These are phyloP conservation scores for Nakazawaea wyomingensis DNA, from an alignment of 805 yeast species.

Conservation along the genomic window DNA sequence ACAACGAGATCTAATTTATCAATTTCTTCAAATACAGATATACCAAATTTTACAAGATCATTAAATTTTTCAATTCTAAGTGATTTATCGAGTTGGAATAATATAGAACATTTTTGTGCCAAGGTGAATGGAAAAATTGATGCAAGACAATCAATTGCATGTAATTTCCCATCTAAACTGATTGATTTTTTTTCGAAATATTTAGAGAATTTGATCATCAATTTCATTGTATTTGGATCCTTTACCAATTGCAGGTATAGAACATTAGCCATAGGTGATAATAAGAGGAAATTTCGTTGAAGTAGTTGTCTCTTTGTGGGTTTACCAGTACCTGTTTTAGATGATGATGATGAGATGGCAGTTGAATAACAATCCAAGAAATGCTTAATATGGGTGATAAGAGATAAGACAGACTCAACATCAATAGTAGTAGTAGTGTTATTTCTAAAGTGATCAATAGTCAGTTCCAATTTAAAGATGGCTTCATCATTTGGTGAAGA, in stretches of 20 bases:
- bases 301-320: slow-evolving; percentile 15
- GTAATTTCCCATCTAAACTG: slow-evolving; percentile 10
- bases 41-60: slow-evolving; percentile 19
- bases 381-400: neutral
- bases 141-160: slow-evolving; percentile 19
- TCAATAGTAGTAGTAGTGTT: neutral
- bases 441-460: neutral
- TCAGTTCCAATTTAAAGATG: neutral
- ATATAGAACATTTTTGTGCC: slow-evolving; percentile 17
- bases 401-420: neutral
- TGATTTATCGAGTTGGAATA: slow-evolving; percentile 13
- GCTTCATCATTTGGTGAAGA: neutral
- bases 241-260: slow-evolving; percentile 48
- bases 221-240: slow-evolving; percentile 22
- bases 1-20: slow-evolving; percentile 20
- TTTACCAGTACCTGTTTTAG: slow-evolving; percentile 8
- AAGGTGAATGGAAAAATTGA: slow-evolving; percentile 28
- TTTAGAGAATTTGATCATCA: slow-evolving; percentile 17
- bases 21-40: slow-evolving; percentile 21
- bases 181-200: slow-evolving; percentile 2
- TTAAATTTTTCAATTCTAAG: slow-evolving; percentile 15
- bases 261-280: slow-evolving; percentile 58
- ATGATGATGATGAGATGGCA: too few relatives aligned
- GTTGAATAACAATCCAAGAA: neutral
- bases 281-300: slow-evolving; percentile 32